These are phyloP conservation scores for Globisporangium nodosum DNA, from an alignment of 352 stramenopile species.

Conservation along the genomic window DNA sequence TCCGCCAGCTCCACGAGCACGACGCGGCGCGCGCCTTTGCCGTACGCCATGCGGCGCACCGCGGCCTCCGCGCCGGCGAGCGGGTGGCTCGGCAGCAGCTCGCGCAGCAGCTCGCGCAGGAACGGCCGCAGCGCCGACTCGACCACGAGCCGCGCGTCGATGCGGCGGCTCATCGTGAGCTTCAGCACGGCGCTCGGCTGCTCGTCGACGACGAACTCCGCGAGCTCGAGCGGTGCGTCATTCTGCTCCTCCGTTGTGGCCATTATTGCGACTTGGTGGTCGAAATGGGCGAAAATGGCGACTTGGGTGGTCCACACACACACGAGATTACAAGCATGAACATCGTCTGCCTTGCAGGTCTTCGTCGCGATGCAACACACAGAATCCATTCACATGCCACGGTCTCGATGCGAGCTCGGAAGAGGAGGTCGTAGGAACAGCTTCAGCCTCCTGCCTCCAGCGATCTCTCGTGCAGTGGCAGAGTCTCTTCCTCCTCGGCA, in stretches of 20 bases:
- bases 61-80: slow-evolving; percentile 6
- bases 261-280: neutral
- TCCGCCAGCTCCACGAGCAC: slow-evolving; percentile 38
- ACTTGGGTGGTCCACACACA: too few relatives aligned
- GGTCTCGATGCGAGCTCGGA: too few relatives aligned
- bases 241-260: neutral
- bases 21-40: slow-evolving; percentile 41
- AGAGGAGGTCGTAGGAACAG: too few relatives aligned
- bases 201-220: slow-evolving; percentile 48
- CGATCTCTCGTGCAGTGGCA: too few relatives aligned
- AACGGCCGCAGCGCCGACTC: slow-evolving; percentile 47
- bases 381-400: too few relatives aligned
- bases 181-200: slow-evolving; percentile 53
- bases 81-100: slow-evolving; percentile 4
- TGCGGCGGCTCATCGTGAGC: slow-evolving; percentile 67
- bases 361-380: too few relatives aligned
- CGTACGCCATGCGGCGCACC: slow-evolving; percentile 48
- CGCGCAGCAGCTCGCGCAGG: slow-evolving; percentile 13
- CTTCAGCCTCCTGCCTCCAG: too few relatives aligned
- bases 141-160: slow-evolving; percentile 43
- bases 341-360: neutral
- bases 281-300: neutral
- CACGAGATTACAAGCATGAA: too few relatives aligned
- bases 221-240: slow-evolving; percentile 11
- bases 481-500: too few relatives aligned